A percentile compares a stretch with the other conserved stretches of the same genome.
Conservation (phyloP, 345 rosid genomes). For the Eucalyptus curtisii region DNA sequence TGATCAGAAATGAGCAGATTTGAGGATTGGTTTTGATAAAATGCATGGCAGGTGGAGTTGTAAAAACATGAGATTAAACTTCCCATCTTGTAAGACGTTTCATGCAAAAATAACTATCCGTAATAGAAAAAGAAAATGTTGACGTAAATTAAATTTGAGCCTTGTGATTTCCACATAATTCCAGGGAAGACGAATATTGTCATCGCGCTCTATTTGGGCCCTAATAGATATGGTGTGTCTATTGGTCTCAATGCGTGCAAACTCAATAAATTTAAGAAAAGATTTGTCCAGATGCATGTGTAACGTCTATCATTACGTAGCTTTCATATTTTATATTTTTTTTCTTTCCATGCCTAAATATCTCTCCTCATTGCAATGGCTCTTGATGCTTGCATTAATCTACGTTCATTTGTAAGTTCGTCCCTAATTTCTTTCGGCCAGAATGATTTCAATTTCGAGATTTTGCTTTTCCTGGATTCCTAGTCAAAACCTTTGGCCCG, state of each 20-base stretch:
- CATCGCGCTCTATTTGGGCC: not conserved
- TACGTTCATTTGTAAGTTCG: not conserved
- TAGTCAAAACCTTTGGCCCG: not conserved
- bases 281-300: not conserved
- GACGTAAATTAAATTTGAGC: not conserved
- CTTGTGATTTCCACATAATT: not conserved
- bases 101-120: not conserved
- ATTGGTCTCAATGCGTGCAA: not conserved
- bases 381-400: not conserved
- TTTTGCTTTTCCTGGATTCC: not conserved
- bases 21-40: not conserved
- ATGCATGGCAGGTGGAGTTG: not conserved
- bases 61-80: no score
- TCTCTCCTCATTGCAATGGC: not conserved
- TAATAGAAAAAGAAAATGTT: not conserved
- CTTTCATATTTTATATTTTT: not conserved
- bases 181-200: not conserved
- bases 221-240: not conserved
- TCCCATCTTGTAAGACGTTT: not conserved
- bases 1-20: not conserved
- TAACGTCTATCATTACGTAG: not conserved
- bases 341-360: not conserved
- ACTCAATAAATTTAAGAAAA: not conserved
- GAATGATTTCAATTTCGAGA: not conserved
- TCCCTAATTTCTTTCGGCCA: not conserved